Conservation (phyloP, 805 yeast genomes). For the Saccharomycopsis lassenensis region DNA sequence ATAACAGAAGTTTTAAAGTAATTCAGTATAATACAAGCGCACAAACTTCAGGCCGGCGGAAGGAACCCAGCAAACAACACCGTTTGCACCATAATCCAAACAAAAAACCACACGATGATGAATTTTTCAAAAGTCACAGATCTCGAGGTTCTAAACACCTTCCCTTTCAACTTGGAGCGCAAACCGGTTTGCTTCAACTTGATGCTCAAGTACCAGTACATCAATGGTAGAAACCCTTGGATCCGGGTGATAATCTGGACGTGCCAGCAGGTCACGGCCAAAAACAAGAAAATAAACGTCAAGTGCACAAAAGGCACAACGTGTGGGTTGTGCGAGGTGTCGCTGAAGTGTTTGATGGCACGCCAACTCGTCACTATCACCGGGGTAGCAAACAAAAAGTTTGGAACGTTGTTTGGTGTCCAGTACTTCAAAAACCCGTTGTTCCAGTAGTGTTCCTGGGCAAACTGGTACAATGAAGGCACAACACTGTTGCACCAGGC, state of each 20-base stretch:
- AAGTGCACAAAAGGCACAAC: constrained; percentile 32
- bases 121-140: constrained; percentile 21
- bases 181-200: constrained; percentile 21
- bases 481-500: constrained; percentile 61
- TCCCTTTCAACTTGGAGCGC: constrained; percentile 17
- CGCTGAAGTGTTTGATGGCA: constrained; percentile 30
- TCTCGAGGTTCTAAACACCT: constrained; percentile 3
- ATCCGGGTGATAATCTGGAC: constrained; percentile 80
- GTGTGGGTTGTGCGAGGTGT: constrained; percentile 27
- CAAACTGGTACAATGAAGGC: constrained; percentile 55
- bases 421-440: constrained; percentile 75
- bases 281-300: constrained; percentile 33
- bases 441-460: constrained; percentile 79
- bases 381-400: constrained; percentile 70
- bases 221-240: constrained; percentile 64
- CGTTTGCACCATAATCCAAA: constrained; percentile 64
- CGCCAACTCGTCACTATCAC: constrained; percentile 36
- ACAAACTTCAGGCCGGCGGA: constrained; percentile 83
- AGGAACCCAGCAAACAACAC: constrained; percentile 69
- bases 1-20: too few relatives aligned
- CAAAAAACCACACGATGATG: constrained; percentile 38
- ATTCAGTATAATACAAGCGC: too few relatives aligned
- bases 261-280: constrained; percentile 58
- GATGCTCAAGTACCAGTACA: constrained; percentile 59
- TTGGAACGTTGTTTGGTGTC: constrained; percentile 72